Evolutionary conservation across 2,329 filamentous ascomycete genomes (phyloP).

Genomic region (Talaromyces funiculosus): DNA sequence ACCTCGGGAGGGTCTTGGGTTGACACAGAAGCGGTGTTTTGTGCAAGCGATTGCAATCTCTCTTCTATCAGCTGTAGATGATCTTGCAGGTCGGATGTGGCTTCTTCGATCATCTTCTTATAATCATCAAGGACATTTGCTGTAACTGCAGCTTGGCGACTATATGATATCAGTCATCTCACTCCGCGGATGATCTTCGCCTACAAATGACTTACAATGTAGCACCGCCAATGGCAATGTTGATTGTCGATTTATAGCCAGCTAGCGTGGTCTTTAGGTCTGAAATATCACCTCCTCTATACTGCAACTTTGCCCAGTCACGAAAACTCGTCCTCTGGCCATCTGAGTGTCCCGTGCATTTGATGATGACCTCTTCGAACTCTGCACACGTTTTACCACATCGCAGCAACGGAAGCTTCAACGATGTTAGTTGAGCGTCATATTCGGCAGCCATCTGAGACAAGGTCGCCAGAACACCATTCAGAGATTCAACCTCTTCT

Average conservation of each 20-base stretch:
- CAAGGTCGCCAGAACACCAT: constrained; percentile 16
- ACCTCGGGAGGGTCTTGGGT: not conserved
- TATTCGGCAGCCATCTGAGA: constrained; percentile 13
- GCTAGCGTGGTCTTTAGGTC: constrained; percentile 20
- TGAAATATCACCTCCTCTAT: constrained; percentile 18
- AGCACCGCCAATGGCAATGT: constrained; percentile 23
- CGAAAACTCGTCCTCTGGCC: constrained; percentile 17
- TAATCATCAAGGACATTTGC: constrained; percentile 26
- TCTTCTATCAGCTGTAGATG: constrained; percentile 27
- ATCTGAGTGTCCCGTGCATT: constrained; percentile 16
- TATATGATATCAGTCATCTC: constrained; percentile 9
- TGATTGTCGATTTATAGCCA: constrained; percentile 24
- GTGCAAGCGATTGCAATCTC: constrained; percentile 23
- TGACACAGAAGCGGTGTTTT: constrained; percentile 2
- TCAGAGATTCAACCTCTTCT: constrained; percentile 18
- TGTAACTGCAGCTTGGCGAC: constrained; percentile 18
- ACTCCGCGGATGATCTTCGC: not conserved
- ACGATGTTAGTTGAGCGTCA: constrained; percentile 16
- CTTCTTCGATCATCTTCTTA: constrained; percentile 28
- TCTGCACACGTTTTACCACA: constrained; percentile 21
- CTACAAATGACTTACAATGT: constrained; percentile 21
- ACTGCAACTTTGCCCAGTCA: constrained; percentile 16
- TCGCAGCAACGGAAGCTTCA: constrained; percentile 20
- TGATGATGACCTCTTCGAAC: constrained; percentile 16
- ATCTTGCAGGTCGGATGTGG: constrained; percentile 32